phyloP scores from a whole-genome alignment of 2,329 filamentous ascomycete species.

The Ambrosiella xylebori region DNA sequence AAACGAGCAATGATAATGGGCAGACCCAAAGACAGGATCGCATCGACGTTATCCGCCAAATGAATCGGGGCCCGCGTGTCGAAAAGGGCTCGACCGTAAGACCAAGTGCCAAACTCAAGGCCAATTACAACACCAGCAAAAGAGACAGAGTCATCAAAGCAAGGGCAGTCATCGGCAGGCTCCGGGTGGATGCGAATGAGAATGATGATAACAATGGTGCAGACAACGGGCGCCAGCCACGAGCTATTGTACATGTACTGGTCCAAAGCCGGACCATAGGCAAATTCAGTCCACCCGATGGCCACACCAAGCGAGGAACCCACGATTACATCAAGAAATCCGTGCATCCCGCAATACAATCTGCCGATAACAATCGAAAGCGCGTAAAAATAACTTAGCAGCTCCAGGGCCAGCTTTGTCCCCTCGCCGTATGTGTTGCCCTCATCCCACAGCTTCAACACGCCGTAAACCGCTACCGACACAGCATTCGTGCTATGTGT shows the following conservation, averaged over 20 bases:
- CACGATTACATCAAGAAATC: constrained; percentile 76
- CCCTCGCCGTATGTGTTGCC: constrained; percentile 43
- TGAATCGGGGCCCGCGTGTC: constrained; percentile 41
- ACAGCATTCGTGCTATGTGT: constrained; percentile 96
- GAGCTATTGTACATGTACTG: constrained; percentile 49
- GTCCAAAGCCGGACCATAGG: constrained; percentile 47
- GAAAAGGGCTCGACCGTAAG: constrained; percentile 7
- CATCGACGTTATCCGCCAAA: constrained; percentile 26
- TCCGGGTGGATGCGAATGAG: constrained; percentile 85
- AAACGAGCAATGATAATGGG: constrained; percentile 48
- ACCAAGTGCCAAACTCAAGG: constrained; percentile 64
- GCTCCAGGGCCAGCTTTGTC: constrained; percentile 45
- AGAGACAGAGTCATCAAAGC: constrained; percentile 88
- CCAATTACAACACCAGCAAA: constrained; percentile 86
- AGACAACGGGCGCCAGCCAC: constrained; percentile 45
- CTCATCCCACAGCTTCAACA: constrained; percentile 51
- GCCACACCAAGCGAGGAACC: constrained; percentile 61
- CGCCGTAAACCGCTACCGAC: constrained; percentile 72
- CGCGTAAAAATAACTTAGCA: constrained; percentile 66
- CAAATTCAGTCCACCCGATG: constrained; percentile 42
- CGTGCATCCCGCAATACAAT: constrained; percentile 97
- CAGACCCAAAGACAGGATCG: constrained; percentile 49
- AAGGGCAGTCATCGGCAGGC: constrained; percentile 90
- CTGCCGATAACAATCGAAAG: constrained; percentile 78
- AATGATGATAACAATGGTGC: constrained; percentile 49